Percentiles rank a stretch among this genome's conserved stretches.
Evolutionary conservation across 805 yeast species (phyloP).

Genomic region (Suhomyces pyralidae): DNA sequence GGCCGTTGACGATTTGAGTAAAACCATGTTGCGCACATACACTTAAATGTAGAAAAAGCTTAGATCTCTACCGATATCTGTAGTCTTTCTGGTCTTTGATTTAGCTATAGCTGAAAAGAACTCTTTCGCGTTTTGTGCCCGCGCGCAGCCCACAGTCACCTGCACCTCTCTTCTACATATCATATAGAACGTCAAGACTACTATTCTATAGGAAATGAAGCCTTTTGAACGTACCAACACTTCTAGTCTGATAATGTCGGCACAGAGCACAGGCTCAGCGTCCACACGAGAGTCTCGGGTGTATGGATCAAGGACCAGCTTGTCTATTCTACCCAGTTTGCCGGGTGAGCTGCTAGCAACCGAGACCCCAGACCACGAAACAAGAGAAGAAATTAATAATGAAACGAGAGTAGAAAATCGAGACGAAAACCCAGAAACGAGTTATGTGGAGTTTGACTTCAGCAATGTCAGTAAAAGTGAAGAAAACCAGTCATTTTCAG

Average conservation of each 20-base stretch:
- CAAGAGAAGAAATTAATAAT: background rate
- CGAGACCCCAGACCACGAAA: background rate
- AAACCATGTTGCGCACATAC: slow-evolving; percentile 92
- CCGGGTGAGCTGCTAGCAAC: slow-evolving; percentile 10
- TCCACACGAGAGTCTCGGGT: slow-evolving; percentile 1
- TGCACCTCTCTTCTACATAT: background rate
- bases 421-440: slow-evolving; percentile 9
- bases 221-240: slow-evolving; percentile 2
- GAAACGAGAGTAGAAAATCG: background rate
- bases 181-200: background rate
- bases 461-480: slow-evolving; percentile 9
- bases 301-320: slow-evolving; percentile 17
- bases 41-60: slow-evolving; percentile 31
- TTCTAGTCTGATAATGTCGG: background rate
- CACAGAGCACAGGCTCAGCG: slow-evolving; percentile 1
- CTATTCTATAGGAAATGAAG: background rate
- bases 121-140: background rate
- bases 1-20: slow-evolving; percentile 97
- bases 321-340: slow-evolving; percentile 20
- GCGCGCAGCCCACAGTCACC: background rate
- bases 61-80: no score
- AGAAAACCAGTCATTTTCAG: background rate
- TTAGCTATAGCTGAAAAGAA: background rate
- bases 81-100: no score
- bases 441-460: slow-evolving; percentile 31